Evolutionary conservation across 352 stramenopile species (phyloP).

Genomic region (Stramenopiles sp.): DNA sequence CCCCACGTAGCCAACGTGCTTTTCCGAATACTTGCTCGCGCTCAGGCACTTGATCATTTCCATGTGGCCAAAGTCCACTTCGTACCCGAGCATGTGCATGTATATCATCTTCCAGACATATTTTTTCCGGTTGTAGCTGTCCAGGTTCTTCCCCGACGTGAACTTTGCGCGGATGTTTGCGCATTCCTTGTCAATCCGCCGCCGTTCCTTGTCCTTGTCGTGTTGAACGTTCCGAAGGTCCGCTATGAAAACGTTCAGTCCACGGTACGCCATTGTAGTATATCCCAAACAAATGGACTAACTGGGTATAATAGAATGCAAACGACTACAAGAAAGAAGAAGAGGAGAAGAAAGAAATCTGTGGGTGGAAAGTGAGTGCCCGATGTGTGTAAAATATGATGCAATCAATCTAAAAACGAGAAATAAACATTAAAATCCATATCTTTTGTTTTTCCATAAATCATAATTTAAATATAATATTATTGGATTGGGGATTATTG

Average conservation of each 20-base stretch:
- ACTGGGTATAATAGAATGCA: no score
- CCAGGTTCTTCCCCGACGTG: conserved; percentile 49
- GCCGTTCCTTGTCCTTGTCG: conserved; percentile 70
- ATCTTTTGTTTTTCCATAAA: background rate
- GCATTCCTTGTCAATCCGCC: conserved; percentile 88
- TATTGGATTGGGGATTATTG: no score
- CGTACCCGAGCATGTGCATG: conserved; percentile 96
- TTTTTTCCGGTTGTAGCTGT: conserved; percentile 92
- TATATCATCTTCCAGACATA: conserved; percentile 99
- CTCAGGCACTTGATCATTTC: conserved; percentile 63
- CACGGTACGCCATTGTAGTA: background rate
- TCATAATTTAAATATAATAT: no score
- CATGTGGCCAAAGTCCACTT: conserved; percentile 95
- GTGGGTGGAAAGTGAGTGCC: no score
- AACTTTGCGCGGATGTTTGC: conserved; percentile 94
- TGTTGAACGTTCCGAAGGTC: background rate
- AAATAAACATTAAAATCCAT: no score
- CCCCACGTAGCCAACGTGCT: conserved; percentile 81
- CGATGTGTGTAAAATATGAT: no score
- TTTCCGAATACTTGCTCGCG: conserved; percentile 24
- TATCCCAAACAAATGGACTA: background rate
- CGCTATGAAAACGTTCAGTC: background rate
- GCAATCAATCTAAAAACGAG: no score
- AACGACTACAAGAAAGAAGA: no score
- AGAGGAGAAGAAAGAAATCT: no score